Base-by-base conservation (phyloP, 768 basidiomycete species). In the Sporobolomyces roseus region DNA sequence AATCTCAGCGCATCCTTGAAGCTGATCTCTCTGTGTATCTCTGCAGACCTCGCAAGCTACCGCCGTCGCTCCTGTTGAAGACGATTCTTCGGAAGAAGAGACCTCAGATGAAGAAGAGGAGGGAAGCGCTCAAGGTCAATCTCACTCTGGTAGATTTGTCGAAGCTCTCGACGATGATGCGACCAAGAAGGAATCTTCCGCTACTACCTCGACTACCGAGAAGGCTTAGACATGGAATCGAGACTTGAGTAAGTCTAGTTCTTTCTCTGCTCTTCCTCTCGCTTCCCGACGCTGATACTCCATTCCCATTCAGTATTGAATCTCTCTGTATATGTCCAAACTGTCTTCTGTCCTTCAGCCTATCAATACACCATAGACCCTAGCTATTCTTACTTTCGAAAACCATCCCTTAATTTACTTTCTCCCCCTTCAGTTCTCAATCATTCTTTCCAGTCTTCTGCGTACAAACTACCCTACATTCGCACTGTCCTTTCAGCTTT, bases 61-160 rank as follows among this genome's bases (percentile, higher is more conserved):
- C 32, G 30, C 29, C 17, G 43, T n/a, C n/a, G n/a, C n/a, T n/a
- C n/a, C 58, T n/a, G 58, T 32, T 14, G 56, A 56, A 7, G 53
- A 55, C 36, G 56, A 58, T 8, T 60, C 58, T 30, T 60, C 58
- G n/a, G 45, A 60, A 33, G 58, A 60, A 33, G 58, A 60, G 21
- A 60, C 58, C 5, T 60, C 58, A 45, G 58, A 60, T 45, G 58
- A 60, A 17, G 58, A 60, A 32, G 58, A 60, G 14, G 58, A n/a
- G 49, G 25, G 45, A 46, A 45, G 32, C 13, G 43, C 29, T n/a
- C 58, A 48, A 12, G 58, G 58, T 33, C 58, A 60, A 4, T 58
- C 56, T 25, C 56, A 58, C 32, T 60, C n/a, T n/a, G n/a, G n/a
- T n/a, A n/a, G n/a, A n/a, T n/a, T 60, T 27, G 58, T 60, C 45